These are phyloP conservation scores for Trypanosoma platydactyli DNA, from an alignment of 208 protist species.

Conservation along the genomic window DNA sequence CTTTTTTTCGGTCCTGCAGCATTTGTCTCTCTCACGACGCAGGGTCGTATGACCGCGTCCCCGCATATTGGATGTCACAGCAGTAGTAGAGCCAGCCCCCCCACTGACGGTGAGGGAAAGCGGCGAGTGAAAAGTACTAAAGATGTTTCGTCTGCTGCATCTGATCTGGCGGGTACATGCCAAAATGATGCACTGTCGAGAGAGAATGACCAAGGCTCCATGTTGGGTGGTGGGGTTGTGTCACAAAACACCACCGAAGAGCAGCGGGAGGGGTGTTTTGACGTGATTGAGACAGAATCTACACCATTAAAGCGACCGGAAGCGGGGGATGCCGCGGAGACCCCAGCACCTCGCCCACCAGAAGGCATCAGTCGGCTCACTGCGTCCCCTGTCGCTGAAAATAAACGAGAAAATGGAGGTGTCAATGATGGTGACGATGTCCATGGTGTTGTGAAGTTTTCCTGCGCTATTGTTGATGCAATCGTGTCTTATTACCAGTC, in stretches of 20 bases:
- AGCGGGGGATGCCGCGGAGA: neutral
- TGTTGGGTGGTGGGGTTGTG: neutral
- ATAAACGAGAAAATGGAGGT: neutral
- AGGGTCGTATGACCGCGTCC: slow-evolving; percentile 46
- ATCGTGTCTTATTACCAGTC: slow-evolving; percentile 78
- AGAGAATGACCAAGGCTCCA: neutral
- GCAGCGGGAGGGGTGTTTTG: neutral
- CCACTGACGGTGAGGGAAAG: neutral
- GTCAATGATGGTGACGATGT: neutral
- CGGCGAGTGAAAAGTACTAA: neutral
- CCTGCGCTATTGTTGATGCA: slow-evolving; percentile 36
- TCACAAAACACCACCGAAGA: neutral
- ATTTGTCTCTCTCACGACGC: slow-evolving; percentile 65
- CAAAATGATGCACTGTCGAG: neutral
- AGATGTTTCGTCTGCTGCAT: neutral
- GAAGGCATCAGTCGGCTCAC: neutral
- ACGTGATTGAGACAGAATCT: slow-evolving; percentile 9
- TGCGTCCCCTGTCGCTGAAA: neutral
- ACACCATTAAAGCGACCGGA: slow-evolving; percentile 13
- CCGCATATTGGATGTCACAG: slow-evolving; percentile 36
- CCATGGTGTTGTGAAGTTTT: slow-evolving; percentile 22
- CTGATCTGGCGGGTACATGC: too few relatives aligned
- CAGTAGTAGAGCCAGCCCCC: slow-evolving; percentile 14
- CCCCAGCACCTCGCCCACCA: slow-evolving; percentile 15
- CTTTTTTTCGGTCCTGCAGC: slow-evolving; percentile 65